Base-by-base conservation (phyloP, 129 eudicot species). In the Gnaphalium uliginosum region DNA sequence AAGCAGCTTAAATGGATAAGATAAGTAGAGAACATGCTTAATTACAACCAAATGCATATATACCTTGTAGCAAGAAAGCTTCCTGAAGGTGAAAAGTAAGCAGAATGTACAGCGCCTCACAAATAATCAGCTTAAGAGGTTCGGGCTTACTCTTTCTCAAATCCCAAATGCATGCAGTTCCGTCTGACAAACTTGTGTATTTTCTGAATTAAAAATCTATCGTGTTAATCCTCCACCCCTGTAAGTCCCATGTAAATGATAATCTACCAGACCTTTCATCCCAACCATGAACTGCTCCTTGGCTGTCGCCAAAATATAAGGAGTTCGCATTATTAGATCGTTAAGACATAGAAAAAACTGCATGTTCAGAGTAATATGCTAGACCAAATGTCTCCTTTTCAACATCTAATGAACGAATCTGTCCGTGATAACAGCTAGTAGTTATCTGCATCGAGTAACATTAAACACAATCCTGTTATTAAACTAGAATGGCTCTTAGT, bases 51-150 rank as follows among this genome's bases (percentile, higher is more conserved):
- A 30, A 75, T 41, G 22, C 50, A 54, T 15, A 37, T 75, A 29
- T 39, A 43, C 15, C 53, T 24, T 46, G 96, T 93, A 23, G 96
- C 96, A 64, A 93, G 90, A 78, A 80, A 39, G 71, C 75, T 84
- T 78, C 98, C 98, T 21, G 93, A 86, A 66, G 93, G 96, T 6
- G 97, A 93, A 75, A 93, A 93, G 82, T 83, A 93, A 68, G 98
- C 93, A 23, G 97, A 85, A 65, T 90, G 93, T 24, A 90, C 96
- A 71, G 91, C 87, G 79, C 85, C 51, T 79, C 75, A 66, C 89
- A 90, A 23, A 48, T 60, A 75, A 93, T 67, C 19, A 71, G 63
- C 71, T 15, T 82, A 78, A 86, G 61, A 70, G 88, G 46, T 23
- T 43, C 32, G 17, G 88, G 82, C 69, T 73, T 81, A 32, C 72